Base-by-base conservation (phyloP, 2,329 filamentous ascomycete genomes). In the Aspergillus tanneri region DNA sequence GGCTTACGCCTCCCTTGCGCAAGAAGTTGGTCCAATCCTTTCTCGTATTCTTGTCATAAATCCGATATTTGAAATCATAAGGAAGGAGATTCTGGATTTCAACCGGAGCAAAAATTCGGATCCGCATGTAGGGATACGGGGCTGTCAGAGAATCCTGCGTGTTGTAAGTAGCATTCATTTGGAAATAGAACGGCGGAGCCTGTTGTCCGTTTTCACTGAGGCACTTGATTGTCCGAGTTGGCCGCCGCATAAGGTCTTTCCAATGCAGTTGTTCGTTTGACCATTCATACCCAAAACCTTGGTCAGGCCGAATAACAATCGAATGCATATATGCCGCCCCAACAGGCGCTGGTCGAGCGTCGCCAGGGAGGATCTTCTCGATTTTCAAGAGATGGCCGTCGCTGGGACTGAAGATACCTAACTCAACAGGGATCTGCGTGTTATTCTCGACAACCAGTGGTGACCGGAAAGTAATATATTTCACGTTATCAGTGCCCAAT, bases 1-100 rank as follows among this genome's bases (percentile, higher is more conserved):
- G 95, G 66, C 93, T 99, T 47, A 97, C 86, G 11, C 95, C 95
- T 21, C 95, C 93, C 70, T 96, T 97, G 48, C 93, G 84, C 38
- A 99, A 75, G 73, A 99, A 99, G 68, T 99, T 99, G 4, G 90
- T 95, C 93, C 93, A 99, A 67, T 99, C 93, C 67, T 95, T 96
- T 77, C 92, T 95, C 0, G 91, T 96, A 68, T 96, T 95, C 74
- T 95, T 96, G 75, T 99, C 93, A 64, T 97, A 99, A 46, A 99
- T 97, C 46, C 92, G 85, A 69, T 99, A 99, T 71, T 99, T 97
- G 82, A 99, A 99, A 70, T 99, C 93, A 65, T 93, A 97, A 0
- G 93, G 93, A 28, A 99, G 74, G 35, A 99, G 75, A 57, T 99
- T 99, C 68, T 99, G 92, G 4, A 99, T 80, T 41, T 96, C 92